These are phyloP conservation scores for Claviceps purpurea DNA, from an alignment of 2,329 filamentous ascomycete species.

Conservation along the genomic window DNA sequence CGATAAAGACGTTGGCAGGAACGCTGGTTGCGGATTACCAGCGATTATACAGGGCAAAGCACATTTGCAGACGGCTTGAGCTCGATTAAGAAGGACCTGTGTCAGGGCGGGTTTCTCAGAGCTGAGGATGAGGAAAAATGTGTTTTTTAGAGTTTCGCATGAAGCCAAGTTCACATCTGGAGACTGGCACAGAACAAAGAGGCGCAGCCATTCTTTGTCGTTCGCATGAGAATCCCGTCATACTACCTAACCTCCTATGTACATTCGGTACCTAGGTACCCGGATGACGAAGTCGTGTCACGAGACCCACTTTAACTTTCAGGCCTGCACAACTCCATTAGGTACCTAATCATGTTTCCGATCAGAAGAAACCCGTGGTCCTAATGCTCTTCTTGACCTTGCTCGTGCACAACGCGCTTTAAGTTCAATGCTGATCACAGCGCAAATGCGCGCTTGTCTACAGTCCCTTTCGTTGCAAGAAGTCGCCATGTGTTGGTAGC, in stretches of 20 bases:
- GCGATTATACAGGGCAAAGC: not conserved
- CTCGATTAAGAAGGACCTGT: not conserved
- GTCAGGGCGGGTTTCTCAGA: not conserved
- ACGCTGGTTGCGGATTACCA: not conserved
- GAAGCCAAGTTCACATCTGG: not conserved
- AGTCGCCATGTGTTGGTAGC: slow-evolving; percentile 12
- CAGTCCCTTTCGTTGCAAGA: not conserved
- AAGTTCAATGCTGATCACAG: not conserved
- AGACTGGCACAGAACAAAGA: not conserved
- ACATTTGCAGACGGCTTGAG: not conserved
- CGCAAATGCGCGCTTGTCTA: not conserved
- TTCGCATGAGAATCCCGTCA: too few species aligned
- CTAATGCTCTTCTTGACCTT: not conserved
- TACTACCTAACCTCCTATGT: too few species aligned
- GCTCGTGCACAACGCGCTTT: not conserved
- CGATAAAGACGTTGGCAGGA: not conserved
- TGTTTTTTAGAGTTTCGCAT: not conserved
- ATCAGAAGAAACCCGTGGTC: not conserved
- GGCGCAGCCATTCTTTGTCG: too few species aligned
- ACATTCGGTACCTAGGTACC: too few species aligned
- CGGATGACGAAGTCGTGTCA: not conserved
- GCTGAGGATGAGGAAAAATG: not conserved
- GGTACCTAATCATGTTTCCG: not conserved
- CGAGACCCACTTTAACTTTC: slow-evolving; percentile 1
- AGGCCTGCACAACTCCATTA: not conserved